A percentile compares a stretch with the other conserved stretches of the same genome.
Evolutionary conservation across 441 rosid species (phyloP).

Genomic region (Populus hybrid): DNA sequence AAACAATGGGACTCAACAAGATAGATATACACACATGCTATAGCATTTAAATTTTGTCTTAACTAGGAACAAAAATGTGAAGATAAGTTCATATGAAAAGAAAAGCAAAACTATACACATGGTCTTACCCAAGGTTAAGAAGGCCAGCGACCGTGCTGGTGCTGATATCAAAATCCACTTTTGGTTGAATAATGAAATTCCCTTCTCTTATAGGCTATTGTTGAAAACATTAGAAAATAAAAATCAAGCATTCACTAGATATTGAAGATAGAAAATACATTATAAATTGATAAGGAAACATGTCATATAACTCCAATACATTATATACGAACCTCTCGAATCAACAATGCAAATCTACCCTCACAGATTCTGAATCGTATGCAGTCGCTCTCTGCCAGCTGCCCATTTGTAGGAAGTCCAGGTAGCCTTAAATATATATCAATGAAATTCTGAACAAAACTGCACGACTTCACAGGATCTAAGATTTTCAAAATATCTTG

Average conservation of each 20-base stretch:
- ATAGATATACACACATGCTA: neutral
- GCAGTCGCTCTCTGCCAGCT: constrained; percentile 87
- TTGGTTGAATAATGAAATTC: constrained; percentile 97
- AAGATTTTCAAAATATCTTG: constrained; percentile 89
- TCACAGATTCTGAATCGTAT: constrained; percentile 97
- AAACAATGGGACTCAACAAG: neutral
- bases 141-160: constrained; percentile 97
- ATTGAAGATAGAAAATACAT: constrained; percentile 18
- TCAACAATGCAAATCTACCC: constrained; percentile 97
- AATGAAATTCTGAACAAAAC: constrained; percentile 91
- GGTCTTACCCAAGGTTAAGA: constrained; percentile 92
- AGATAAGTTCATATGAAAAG: neutral
- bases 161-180: constrained; percentile 98
- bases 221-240: constrained; percentile 17
- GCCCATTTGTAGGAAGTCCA: constrained; percentile 81
- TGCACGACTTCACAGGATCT: constrained; percentile 74
- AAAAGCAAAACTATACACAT: neutral
- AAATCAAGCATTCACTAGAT: constrained; percentile 17
- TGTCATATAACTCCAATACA: constrained; percentile 19
- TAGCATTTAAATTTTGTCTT: neutral
- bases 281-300: constrained; percentile 4
- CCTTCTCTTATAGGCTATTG: constrained; percentile 98
- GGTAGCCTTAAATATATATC: constrained; percentile 90
- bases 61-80: neutral
- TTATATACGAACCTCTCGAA: constrained; percentile 77